Evolutionary conservation across 257 asterid species (phyloP), one percentile per base, ranked within the genome.

Genomic region (Solanum sparsipilum): DNA sequence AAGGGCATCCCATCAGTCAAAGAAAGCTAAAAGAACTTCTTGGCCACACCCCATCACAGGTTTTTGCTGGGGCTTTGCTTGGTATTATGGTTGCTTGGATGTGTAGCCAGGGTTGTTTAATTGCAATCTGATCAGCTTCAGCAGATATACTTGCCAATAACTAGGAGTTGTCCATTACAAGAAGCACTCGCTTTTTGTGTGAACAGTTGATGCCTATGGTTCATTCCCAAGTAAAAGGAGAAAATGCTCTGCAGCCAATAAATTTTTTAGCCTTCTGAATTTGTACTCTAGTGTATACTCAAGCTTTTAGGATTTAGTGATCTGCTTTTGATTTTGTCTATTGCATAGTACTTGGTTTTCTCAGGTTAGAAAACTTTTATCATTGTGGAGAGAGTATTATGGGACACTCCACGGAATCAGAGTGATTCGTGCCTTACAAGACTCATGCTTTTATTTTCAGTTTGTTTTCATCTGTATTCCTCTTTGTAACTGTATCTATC

Each of bases 1-100:
- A 96, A 93, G 97, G 98, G 88, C 98, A 96, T 89, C 98, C 98
- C 41, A 92, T 96, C 87, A 96, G 99, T 93, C 96, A 96, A 87
- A 90, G 97, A 90, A 96, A 95, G 94, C 98, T 96, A 67, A 95
- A 96, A 91, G 99, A 94, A 91, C 98, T 96, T 89, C 95, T 96
- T 23, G 99, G 99, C 6, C 99, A 96, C 92, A 95, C 99, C 84
- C 96, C 94, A 27, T 94, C 93, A 27, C 99, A 95, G 93, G 99
- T 95, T 56, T 67, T 96, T 88, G 99, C 95, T 27, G 99, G 99
- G 83, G 99, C 98, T 89, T 85, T 96, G 68, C 94, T 96, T 15
- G 99, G 99, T 20, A 88, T 94, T 29, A 58, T 93, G 5, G 95
- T 95, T 16, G 96, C 99, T 86, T 96, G 95, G 92, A 85, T 88